Evolutionary conservation across 306 rosid species (phyloP).

Genomic region (Quercus cerris): DNA sequence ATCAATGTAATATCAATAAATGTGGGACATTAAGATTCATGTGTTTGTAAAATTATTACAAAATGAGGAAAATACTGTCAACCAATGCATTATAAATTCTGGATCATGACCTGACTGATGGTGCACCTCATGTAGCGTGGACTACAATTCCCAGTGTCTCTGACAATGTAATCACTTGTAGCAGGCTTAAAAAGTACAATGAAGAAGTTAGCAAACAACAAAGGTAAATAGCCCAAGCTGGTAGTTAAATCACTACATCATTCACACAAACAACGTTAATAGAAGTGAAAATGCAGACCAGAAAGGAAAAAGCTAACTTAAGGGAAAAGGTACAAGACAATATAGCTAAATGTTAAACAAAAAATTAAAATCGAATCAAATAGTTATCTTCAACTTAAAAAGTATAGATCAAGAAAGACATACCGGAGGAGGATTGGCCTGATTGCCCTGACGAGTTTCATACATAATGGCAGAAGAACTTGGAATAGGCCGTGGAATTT

Average conservation of each 20-base stretch:
- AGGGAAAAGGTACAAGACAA: background rate
- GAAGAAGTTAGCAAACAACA: constrained; percentile 13
- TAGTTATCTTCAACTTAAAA: background rate
- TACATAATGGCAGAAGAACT: constrained; percentile 71
- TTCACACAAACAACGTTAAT: constrained; percentile 1
- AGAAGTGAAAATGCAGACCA: constrained; percentile 6
- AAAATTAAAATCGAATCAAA: constrained; percentile 1
- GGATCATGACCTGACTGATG: constrained; percentile 73
- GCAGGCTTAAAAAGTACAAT: constrained; percentile 69
- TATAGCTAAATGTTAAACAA: background rate
- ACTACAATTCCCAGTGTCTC: constrained; percentile 96
- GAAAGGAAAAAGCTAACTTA: constrained; percentile 10
- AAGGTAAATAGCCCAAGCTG: background rate
- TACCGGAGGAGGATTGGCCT: constrained; percentile 98
- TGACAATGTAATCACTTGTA: constrained; percentile 80
- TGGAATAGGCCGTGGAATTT: constrained; percentile 92
- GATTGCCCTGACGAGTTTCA: constrained; percentile 90
- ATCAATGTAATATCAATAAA: constrained; percentile 7
- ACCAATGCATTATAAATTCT: constrained; percentile 17
- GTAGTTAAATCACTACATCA: constrained; percentile 21
- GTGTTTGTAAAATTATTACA: constrained; percentile 13
- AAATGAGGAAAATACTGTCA: constrained; percentile 4
- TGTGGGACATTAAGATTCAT: constrained; percentile 20
- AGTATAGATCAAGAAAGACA: constrained; percentile 9
- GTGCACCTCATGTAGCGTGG: constrained; percentile 99